Percentiles rank a stretch among this genome's conserved stretches.
Evolutionary conservation across 352 stramenopile species (phyloP).

Genomic region (Blastocystis sp.): DNA sequence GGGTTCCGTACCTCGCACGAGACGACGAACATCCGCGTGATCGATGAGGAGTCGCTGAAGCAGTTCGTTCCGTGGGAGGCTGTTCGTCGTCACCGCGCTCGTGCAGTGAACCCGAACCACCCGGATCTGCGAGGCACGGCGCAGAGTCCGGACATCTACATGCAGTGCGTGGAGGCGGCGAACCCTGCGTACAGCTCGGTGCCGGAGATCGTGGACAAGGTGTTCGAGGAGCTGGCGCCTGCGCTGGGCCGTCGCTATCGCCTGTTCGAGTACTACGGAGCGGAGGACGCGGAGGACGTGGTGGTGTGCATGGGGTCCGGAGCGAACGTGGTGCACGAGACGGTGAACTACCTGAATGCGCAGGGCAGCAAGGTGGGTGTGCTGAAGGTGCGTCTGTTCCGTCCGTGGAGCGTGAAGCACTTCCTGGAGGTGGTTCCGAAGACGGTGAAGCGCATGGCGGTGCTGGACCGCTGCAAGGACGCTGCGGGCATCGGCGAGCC

Average conservation of each 20-base stretch:
- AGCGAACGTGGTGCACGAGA: constrained; percentile 78
- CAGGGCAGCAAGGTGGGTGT: constrained; percentile 76
- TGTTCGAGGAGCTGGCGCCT: constrained; percentile 73
- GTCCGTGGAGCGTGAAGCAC: constrained; percentile 73
- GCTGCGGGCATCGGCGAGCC: constrained; percentile 76
- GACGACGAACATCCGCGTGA: constrained; percentile 74
- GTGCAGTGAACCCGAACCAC: constrained; percentile 66
- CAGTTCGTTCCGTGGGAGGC: constrained; percentile 71
- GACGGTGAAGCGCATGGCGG: constrained; percentile 74
- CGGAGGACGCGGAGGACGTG: constrained; percentile 74
- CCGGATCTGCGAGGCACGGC: constrained; percentile 66
- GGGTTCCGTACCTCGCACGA: constrained; percentile 72
- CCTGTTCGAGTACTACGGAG: constrained; percentile 81
- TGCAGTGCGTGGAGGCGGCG: constrained; percentile 78
- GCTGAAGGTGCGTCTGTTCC: constrained; percentile 80
- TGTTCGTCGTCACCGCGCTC: constrained; percentile 69
- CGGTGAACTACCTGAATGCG: constrained; percentile 75
- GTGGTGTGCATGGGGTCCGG: constrained; percentile 82
- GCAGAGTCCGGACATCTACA: constrained; percentile 79
- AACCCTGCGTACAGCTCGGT: constrained; percentile 75
- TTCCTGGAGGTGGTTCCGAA: constrained; percentile 75
- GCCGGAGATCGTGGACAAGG: constrained; percentile 71
- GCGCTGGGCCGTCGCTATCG: constrained; percentile 74
- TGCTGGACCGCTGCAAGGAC: constrained; percentile 83
- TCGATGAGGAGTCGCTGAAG: constrained; percentile 69